Conservation (phyloP, 345 rosid species). For the Litchi chinensis region DNA sequence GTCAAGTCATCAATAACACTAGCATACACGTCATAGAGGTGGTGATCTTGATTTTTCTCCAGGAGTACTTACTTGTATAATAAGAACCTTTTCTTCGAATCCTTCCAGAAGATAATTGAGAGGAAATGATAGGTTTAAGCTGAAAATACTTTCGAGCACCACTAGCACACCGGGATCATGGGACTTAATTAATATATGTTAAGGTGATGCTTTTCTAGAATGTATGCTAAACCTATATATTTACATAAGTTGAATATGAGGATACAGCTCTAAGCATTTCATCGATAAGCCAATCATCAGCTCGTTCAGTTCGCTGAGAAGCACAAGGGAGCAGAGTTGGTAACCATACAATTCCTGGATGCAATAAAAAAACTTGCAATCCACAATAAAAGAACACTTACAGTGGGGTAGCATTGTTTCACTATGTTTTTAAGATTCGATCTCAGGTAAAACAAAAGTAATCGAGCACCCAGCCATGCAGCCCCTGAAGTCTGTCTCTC, state of each 20-base stretch:
- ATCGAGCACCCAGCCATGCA: conserved; percentile 65
- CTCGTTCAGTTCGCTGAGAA: conserved; percentile 71
- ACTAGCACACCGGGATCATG: conserved; percentile 74
- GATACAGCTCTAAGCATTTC: conserved; percentile 98
- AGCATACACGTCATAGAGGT: background rate
- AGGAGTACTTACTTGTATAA: conserved; percentile 60
- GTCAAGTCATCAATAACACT: background rate
- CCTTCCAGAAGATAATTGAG: conserved; percentile 73
- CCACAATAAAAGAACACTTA: conserved; percentile 34
- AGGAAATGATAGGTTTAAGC: conserved; percentile 80
- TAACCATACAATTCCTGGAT: conserved; percentile 1
- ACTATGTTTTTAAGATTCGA: conserved; percentile 53
- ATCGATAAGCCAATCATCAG: conserved; percentile 66
- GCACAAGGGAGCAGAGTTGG: conserved; percentile 14
- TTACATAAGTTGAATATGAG: conserved; percentile 26
- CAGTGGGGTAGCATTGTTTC: conserved; percentile 78
- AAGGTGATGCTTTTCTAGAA: conserved; percentile 41
- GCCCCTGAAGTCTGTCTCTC: conserved; percentile 62
- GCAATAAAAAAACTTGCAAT: conserved; percentile 6
- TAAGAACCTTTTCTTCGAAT: conserved; percentile 51
- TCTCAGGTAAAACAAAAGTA: conserved; percentile 64
- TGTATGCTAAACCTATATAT: background rate
- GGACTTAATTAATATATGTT: conserved; percentile 56
- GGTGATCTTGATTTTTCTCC: background rate
- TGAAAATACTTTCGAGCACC: conserved; percentile 85